Percentiles rank a stretch among this genome's conserved stretches.
phyloP scores from a whole-genome alignment of 176 grass and related monocot species.

The Avena atlantica region DNA sequence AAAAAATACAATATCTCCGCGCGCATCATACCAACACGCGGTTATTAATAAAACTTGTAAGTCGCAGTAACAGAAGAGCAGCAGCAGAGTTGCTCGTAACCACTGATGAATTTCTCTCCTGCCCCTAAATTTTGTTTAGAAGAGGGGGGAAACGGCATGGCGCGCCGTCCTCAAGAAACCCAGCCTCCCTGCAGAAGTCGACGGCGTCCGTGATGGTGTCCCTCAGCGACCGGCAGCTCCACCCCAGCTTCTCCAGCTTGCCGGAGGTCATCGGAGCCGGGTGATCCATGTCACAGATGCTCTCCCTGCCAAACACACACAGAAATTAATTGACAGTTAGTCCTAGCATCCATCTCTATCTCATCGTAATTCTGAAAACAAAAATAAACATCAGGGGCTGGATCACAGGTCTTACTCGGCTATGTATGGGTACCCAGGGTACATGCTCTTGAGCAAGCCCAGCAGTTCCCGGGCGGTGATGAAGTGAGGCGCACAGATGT shows the following conservation, averaged over 20 bases:
- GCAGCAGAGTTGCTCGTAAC: too few relatives aligned
- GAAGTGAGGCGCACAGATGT: conserved; percentile 50
- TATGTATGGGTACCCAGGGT: conserved; percentile 44
- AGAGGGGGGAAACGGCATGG: conserved; percentile 29
- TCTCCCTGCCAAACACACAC: not conserved
- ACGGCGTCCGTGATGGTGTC: conserved; percentile 41
- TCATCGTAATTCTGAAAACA: not conserved
- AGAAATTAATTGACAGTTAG: not conserved
- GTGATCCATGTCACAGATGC: conserved; percentile 31
- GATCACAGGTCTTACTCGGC: not conserved
- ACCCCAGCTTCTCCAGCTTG: conserved; percentile 58
- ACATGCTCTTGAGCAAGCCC: conserved; percentile 40
- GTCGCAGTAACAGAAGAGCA: too few relatives aligned
- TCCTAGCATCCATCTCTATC: not conserved
- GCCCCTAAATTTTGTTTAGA: conserved; percentile 30
- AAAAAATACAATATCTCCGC: too few relatives aligned
- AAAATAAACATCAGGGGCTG: too few relatives aligned
- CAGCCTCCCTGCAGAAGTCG: conserved; percentile 35
- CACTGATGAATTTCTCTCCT: not conserved
- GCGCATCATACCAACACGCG: too few relatives aligned
- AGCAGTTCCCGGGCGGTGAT: conserved; percentile 39
- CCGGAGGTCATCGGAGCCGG: conserved; percentile 34
- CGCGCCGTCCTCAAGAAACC: conserved; percentile 30
- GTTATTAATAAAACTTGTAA: too few relatives aligned
- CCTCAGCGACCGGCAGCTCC: conserved; percentile 47